A percentile compares a stretch with the other conserved stretches of the same genome.
Evolutionary conservation across 768 basidiomycete species (phyloP).

Genomic region (Collybiopsis confluens): DNA sequence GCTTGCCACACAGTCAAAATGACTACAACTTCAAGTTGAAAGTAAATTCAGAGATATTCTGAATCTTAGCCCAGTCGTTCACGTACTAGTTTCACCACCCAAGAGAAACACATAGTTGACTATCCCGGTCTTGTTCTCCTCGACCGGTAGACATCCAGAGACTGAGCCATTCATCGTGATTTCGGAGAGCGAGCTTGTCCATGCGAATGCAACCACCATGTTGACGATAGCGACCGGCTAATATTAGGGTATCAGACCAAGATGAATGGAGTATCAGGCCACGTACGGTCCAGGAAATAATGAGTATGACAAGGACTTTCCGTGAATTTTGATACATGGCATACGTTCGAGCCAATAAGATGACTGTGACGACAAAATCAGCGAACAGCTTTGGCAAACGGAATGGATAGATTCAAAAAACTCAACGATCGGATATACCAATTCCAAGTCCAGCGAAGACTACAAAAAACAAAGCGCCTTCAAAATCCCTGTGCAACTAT

Average conservation of each 20-base stretch:
- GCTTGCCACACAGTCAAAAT: neutral
- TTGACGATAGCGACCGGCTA: neutral
- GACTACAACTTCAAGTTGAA: neutral
- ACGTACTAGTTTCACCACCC: neutral
- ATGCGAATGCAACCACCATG: neutral
- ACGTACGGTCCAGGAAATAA: neutral
- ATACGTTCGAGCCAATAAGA: neutral
- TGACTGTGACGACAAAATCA: neutral
- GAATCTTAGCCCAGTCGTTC: no score
- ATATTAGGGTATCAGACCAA: neutral
- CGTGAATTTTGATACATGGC: conserved; percentile 1
- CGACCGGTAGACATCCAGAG: neutral
- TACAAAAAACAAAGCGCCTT: no score
- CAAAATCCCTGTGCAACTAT: neutral
- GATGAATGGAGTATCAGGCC: neutral
- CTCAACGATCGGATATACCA: neutral
- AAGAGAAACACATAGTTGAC: neutral
- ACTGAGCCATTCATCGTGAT: neutral
- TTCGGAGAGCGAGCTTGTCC: neutral
- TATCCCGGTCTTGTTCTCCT: neutral
- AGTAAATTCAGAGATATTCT: neutral
- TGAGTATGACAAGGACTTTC: neutral
- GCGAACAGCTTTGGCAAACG: no score
- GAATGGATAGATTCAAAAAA: neutral
- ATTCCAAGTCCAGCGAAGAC: conserved; percentile 1